Base-by-base conservation (phyloP, 768 basidiomycete species). In the Rhodotorula taiwanensis region DNA sequence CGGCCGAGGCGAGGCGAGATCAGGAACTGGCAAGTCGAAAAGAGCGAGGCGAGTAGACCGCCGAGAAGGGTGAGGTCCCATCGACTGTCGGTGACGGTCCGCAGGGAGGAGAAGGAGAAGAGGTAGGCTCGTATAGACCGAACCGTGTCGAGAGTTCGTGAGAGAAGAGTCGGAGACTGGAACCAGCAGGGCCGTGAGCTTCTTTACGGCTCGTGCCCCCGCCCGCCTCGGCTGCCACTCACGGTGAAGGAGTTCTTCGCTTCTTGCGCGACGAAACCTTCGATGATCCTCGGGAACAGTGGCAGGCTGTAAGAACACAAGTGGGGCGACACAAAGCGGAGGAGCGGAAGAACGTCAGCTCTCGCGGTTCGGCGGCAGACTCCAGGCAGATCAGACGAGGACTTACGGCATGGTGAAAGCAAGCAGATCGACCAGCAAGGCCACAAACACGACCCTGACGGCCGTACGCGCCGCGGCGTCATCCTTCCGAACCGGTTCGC, bases 11-110 rank as follows among this genome's bases (percentile, higher is more conserved):
- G 78, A 2, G 91, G 89, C 0, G 88, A 88, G 31, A 92, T 83
- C 49, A 91, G 69, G 76, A 86, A 92, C 76, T 93, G 91, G 33
- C 82, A 86, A 74, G 77, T 90, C 83, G 93, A 89, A 78, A 93
- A 95, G 25, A 86, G 83, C 18, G 91, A 93, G 27, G 93, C 93
- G 86, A 95, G 89, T 44, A 94, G 79, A 4, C 93, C 93, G 39
- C 92, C 92, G n/a, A 99, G 80, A 30, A 98, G 81, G 21, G 98
- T 91, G 21, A 97, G 79, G 73, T 99, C 94, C 91, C 83, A 83
- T 73, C 84, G 80, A 18, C 55, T 45, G 44, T 49, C 44, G 27
- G 20, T 5, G 49, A 25, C 28, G 44, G 58, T 27, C 14, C 33
- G 50, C 21, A 87, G 84, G 52, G 76, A 75, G 36, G 78, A 74